Evolutionary conservation across 2,329 filamentous ascomycete species (phyloP).

Genomic region (Scedosporium aurantiacum): DNA sequence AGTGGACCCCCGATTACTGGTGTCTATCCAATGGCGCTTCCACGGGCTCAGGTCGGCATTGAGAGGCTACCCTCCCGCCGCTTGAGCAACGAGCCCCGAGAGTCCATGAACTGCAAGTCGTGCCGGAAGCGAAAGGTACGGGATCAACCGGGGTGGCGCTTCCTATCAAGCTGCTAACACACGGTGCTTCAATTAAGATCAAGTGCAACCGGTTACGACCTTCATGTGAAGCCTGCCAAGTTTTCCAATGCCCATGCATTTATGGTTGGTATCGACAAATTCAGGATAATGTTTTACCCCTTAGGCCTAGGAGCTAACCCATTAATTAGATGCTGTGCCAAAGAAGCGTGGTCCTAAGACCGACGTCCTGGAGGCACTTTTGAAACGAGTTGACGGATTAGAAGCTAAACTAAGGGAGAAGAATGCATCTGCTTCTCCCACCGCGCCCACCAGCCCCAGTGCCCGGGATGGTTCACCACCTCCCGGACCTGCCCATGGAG

Average conservation of each 20-base stretch:
- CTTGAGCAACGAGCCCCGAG: slow-evolving; percentile 63
- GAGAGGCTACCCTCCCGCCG: slow-evolving; percentile 64
- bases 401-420: slow-evolving; percentile 69
- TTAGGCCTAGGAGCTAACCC: background rate
- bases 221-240: slow-evolving; percentile 78
- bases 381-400: slow-evolving; percentile 77
- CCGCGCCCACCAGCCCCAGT: slow-evolving; percentile 17
- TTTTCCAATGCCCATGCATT: slow-evolving; percentile 79
- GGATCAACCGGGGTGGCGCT: background rate
- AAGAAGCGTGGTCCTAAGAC: slow-evolving; percentile 88
- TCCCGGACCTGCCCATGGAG: background rate
- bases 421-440: slow-evolving; percentile 22
- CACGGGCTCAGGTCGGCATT: slow-evolving; percentile 69
- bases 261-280: slow-evolving; percentile 52
- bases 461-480: slow-evolving; percentile 6
- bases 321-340: slow-evolving; percentile 63
- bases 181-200: slow-evolving; percentile 44
- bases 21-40: slow-evolving; percentile 44
- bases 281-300: background rate
- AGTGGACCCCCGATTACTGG: slow-evolving; percentile 30
- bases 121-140: slow-evolving; percentile 80
- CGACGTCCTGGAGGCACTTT: slow-evolving; percentile 71
- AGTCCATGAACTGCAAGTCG: slow-evolving; percentile 94
- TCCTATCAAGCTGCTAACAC: background rate
- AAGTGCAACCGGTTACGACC: slow-evolving; percentile 82